Base-by-base conservation (phyloP, 164 flowering plant genomes). In the Annona cherimola region DNA sequence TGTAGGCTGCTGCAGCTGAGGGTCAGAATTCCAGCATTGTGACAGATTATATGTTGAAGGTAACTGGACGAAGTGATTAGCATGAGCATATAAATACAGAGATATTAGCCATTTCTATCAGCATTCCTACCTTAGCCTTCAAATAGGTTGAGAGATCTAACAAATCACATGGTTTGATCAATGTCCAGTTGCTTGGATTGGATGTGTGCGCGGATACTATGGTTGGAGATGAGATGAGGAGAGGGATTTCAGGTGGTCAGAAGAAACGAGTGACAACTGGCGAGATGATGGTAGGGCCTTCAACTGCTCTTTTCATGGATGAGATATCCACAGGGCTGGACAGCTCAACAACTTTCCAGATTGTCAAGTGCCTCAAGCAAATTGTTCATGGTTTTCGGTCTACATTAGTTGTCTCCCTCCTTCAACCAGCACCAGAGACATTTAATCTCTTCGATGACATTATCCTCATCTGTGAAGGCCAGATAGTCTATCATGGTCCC, bases 381-480 rank as follows among this genome's bases (percentile, higher is more conserved):
- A 62, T 70, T 43, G 64, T 84, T n/a, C 83, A 81, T 60, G 72
- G 80, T 46, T 75, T 80, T 12, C 66, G 74, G 9, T 66, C 76
- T 16, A 81, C 86, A 60, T 75, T 75, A n/a, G 63, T 83, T 60
- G 76, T 83, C 45, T 78, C 84, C 3, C 83, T 84, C 61, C 85
- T 86, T 45, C 88, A 86, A 69, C 86, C 88, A 1, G 78, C 86
- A 45, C 86, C 88, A 16, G 88, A 84, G 67, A 81, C 88, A 39
- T 85, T 75, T 63, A 74, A 76, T 20, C 79, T 85, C 44, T 85
- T 85, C 61, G 85, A 86, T 61, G 86, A 86, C 59, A 63, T 86
- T 12, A 73, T 85, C 69, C 81, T 85, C 35, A 42, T 83, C 42
- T 71, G 77, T 3, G 81, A 83, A 9, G 86, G 86, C 4, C 79